Conservation (phyloP, 2,329 filamentous ascomycete species). For the Alternaria brassicicola region DNA sequence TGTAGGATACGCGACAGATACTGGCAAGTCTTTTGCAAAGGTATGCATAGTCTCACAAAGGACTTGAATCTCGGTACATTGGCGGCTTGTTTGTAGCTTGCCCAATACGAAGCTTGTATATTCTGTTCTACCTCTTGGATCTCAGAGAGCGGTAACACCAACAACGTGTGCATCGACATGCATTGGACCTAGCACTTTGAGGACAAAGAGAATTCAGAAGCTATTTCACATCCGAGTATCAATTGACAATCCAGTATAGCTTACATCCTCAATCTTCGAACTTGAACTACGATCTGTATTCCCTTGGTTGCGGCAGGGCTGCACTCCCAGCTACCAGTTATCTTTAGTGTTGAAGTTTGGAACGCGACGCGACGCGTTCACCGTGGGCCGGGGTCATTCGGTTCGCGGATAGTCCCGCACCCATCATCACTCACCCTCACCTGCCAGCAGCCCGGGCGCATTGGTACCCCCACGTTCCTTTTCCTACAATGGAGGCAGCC, state of each 20-base stretch:
- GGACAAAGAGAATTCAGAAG: neutral
- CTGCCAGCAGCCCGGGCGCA: neutral
- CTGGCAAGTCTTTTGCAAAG: neutral
- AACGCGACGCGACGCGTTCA: conserved; percentile 1
- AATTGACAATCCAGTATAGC: neutral
- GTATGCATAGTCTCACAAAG: neutral
- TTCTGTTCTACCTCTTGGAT: neutral
- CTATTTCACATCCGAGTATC: neutral
- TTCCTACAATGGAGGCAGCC: conserved; percentile 29
- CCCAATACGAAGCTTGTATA: neutral
- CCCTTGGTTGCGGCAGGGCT: neutral
- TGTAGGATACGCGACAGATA: neutral
- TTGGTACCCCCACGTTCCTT: neutral
- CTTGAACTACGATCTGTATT: neutral
- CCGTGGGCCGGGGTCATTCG: neutral
- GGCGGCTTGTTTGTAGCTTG: neutral
- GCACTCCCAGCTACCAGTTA: neutral
- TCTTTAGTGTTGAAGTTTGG: neutral
- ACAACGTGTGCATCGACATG: neutral
- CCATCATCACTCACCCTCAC: conserved; percentile 6
- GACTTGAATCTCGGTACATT: neutral
- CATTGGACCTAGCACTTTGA: neutral
- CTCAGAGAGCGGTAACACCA: neutral
- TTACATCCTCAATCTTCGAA: neutral
- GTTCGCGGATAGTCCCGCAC: neutral